Conservation (phyloP, 495 filamentous ascomycete species). For the Rusavskia elegans region DNA sequence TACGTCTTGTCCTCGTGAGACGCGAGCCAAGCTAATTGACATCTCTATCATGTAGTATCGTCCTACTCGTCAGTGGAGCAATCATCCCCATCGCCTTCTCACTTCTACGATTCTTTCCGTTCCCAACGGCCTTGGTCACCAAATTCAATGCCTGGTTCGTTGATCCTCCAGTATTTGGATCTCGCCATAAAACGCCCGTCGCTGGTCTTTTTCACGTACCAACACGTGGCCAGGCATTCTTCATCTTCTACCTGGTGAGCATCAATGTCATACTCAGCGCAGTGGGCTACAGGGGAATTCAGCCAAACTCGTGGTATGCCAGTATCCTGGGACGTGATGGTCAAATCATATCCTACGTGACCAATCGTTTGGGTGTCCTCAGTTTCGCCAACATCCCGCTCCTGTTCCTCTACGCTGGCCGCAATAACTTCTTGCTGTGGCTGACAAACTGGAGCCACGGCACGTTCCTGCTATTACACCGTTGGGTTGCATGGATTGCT, state of each 20-base stretch:
- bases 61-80: slow-evolving; percentile 18
- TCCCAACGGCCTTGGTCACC: slow-evolving; percentile 1
- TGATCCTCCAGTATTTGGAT: slow-evolving; percentile 19
- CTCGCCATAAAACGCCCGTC: slow-evolving; percentile 8
- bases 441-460: slow-evolving; percentile 38
- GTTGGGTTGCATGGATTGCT: slow-evolving; percentile 37
- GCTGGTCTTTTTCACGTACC: slow-evolving; percentile 12
- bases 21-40: neutral
- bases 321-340: neutral
- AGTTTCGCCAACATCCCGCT: slow-evolving; percentile 35
- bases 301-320: slow-evolving; percentile 17
- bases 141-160: slow-evolving; percentile 18
- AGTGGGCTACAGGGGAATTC: slow-evolving; percentile 13
- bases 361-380: slow-evolving; percentile 25
- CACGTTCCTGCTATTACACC: slow-evolving; percentile 38
- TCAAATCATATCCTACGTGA: slow-evolving; percentile 24
- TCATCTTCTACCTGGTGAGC: slow-evolving; percentile 19
- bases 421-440: slow-evolving; percentile 41
- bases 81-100: slow-evolving; percentile 18
- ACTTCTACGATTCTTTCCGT: slow-evolving; percentile 16
- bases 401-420: slow-evolving; percentile 33
- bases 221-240: slow-evolving; percentile 24
- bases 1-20: slow-evolving; percentile 3
- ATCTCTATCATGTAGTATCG: slow-evolving; percentile 9
- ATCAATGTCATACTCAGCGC: slow-evolving; percentile 26